Evolutionary conservation across 371 early-diverging fungal genomes (phyloP), one percentile per base, ranked within the genome.

Genomic region (Batkoa obscura): DNA sequence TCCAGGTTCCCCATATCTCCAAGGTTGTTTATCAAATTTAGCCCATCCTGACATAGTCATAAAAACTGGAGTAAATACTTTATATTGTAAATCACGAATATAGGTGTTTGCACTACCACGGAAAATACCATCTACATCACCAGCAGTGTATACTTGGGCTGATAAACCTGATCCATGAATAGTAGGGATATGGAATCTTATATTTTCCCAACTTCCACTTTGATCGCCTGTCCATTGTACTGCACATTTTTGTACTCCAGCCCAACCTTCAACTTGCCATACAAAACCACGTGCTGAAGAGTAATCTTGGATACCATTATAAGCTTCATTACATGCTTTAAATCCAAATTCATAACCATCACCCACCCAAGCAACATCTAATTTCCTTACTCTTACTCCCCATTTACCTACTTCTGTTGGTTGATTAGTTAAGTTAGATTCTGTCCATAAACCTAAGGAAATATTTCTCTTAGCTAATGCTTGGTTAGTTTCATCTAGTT

Each of bases 91-190:
- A 48, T 48, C 49, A 9, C 49, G 3, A 23, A 48, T 48, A 33
- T 48, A 48, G n/a, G 49, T 48, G 17, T 48, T 32, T 3, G 49
- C 17, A 31, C 31, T 31, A 48, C 49, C 49, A 9, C 32, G 2
- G 32, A 48, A 48, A 32, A 48, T 48, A 48, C 49, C 49, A 32
- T 48, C 49, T 2, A 48, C 49, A n/a, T 48, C 49, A 48, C 49
- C 49, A 48, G 49, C 49, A 32, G 33, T 33, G 33, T 48, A 48
- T 32, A 48, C 49, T 48, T 48, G 49, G 33, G 31, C 32, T 4
- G 49, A 48, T 6, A 15, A 6, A 48, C 49, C 49, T 9, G 49
- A 48, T 10, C 49, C 49, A 32, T 48, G 49, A 0, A 48, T 5
- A 33, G 49, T 48, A 32, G 49, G 49, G 15, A 48, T 48, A n/a